A percentile compares a stretch with the other conserved stretches of the same genome.
These are phyloP conservation scores for Suillus ampliporus DNA, from an alignment of 768 basidiomycete species.

Conservation along the genomic window DNA sequence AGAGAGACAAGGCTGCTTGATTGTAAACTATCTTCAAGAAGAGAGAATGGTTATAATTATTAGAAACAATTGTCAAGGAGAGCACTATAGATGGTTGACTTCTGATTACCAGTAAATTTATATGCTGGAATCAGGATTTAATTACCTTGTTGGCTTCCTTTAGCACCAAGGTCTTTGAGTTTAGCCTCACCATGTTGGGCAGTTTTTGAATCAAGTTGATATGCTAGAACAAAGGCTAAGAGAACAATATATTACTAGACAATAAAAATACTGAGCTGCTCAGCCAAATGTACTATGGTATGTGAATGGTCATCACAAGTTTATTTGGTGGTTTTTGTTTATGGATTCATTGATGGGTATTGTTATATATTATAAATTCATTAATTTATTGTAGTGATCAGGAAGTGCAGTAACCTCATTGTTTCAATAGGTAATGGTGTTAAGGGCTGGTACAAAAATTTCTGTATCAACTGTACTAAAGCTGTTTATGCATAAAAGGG, in stretches of 20 bases:
- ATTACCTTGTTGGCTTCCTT: neutral
- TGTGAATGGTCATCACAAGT: conserved; percentile 40
- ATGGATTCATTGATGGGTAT: conserved; percentile 46
- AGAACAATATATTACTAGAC: conserved; percentile 1
- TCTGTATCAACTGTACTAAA: conserved; percentile 20
- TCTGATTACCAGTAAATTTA: too few species aligned
- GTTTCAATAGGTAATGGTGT: conserved; percentile 30
- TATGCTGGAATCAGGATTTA: neutral
- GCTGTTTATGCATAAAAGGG: conserved; percentile 13
- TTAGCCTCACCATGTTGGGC: neutral
- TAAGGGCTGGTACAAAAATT: conserved; percentile 46
- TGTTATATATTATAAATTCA: conserved; percentile 33
- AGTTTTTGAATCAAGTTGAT: conserved; percentile 16
- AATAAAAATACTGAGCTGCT: conserved; percentile 20
- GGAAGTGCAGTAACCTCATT: too few species aligned
- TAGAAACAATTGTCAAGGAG: too few species aligned
- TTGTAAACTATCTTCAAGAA: too few species aligned
- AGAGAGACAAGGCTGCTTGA: too few species aligned
- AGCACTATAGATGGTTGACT: too few species aligned
- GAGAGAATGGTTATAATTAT: too few species aligned
- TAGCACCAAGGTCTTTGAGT: neutral
- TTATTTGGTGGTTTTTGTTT: conserved; percentile 42
- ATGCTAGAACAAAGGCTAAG: conserved; percentile 11
- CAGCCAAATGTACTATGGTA: conserved; percentile 27
- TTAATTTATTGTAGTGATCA: too few species aligned